Evolutionary conservation across 768 basidiomycete genomes (phyloP).

Genomic region (Lactarius indigo): DNA sequence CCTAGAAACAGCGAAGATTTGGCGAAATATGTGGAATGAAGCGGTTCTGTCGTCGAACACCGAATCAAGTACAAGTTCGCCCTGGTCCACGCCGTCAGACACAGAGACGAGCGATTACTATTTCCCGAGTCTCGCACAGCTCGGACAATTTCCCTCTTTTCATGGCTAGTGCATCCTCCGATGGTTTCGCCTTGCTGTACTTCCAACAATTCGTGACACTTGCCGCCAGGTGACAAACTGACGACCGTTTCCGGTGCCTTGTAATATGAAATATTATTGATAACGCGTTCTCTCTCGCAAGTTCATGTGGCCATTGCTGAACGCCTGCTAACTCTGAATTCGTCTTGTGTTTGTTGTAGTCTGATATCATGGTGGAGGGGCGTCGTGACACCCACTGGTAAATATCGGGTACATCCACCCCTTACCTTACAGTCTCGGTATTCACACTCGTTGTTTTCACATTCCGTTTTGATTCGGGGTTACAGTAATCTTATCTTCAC

Average conservation of each 20-base stretch:
- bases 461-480: no score
- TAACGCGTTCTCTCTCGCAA: no score
- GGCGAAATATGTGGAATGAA: conserved; percentile 19
- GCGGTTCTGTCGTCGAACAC: conserved; percentile 3
- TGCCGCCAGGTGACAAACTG: neutral
- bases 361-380: no score
- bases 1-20: neutral
- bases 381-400: no score
- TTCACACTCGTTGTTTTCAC: no score
- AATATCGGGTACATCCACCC: no score
- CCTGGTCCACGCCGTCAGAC: neutral
- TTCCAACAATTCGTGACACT: neutral
- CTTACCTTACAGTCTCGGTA: no score
- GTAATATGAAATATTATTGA: neutral
- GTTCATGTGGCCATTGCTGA: no score
- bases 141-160: neutral
- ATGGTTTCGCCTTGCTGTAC: neutral
- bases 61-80: neutral
- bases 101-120: neutral
- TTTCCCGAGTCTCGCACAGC: neutral
- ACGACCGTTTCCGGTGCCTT: neutral
- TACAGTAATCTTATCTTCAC: no score
- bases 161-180: neutral
- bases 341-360: no score
- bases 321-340: no score